Evolutionary conservation across 1,139 yeast genomes (phyloP), one percentile per base, ranked within the genome.

Genomic region (Groenewaldozyma sp.): DNA sequence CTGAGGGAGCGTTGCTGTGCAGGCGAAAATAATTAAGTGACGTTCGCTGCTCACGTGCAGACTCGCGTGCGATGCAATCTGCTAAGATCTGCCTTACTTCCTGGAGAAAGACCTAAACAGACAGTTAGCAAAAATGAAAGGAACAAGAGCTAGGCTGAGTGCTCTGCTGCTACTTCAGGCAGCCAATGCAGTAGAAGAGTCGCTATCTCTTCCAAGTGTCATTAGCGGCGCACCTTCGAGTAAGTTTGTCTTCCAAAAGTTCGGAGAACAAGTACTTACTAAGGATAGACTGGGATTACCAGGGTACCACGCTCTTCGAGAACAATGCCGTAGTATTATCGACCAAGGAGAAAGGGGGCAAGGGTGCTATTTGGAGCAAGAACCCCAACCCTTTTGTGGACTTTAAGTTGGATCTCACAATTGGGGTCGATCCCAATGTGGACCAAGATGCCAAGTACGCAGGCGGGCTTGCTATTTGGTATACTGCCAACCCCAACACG

Each of bases 381-480:
- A 38, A 45, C 19, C 39, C 50, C n/a, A 53, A 60, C 28, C 42
- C 55, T 14, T 49, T 45, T 38, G 54, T 49, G 9, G 59, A 55
- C 32, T 64, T 66, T 65, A 60, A 64, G 7, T 35, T 60, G 2
- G 65, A 63, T 37, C 42, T 55, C 24, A 45, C 49, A n/a, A 14
- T 29, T 9, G 7, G 33, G 22, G 18, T 29, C 17, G 33, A 29
- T 29, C 33, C 33, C 6, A 9, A 19, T 14, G 6, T 18, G 7
- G 19, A 29, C 10, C n/a, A 14, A 18, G 20, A 14, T 29, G 17
- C 10, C 13, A 18, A 18, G 21, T 16, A 16, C 10, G 65, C 60
- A 10, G 64, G 61, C 4, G 63, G 68, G 1, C 41, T 64, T 31
- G 64, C 62, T 2, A 37, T 64, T 22, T 64, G 68, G 66, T 60